phyloP scores from a whole-genome alignment of 805 yeast genomes.

The Isabelozyma pseudorhagii region DNA sequence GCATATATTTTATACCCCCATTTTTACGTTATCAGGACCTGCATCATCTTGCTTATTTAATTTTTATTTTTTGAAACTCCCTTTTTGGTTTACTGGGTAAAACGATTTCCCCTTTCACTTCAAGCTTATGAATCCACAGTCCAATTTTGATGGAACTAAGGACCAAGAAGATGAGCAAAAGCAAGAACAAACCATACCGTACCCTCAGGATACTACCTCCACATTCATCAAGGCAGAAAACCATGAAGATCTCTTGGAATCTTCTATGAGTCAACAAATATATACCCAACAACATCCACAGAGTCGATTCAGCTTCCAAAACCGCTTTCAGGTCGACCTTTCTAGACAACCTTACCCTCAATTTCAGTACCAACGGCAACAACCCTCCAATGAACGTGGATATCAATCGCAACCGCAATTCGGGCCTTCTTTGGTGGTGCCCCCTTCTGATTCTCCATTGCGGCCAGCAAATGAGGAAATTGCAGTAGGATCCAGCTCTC shows the following conservation, averaged over 20 bases:
- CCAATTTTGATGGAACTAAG: not conserved
- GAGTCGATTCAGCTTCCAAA: not conserved
- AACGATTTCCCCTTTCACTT: not conserved
- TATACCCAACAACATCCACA: constrained; percentile 1
- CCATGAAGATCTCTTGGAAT: not conserved
- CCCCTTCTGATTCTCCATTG: not conserved
- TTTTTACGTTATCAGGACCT: not conserved
- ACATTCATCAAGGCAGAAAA: not conserved
- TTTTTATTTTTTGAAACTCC: not conserved
- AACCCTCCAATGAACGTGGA: not conserved
- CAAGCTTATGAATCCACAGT: not conserved
- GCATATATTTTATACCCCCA: not conserved
- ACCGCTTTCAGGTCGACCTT: not conserved
- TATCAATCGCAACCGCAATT: too few relatives aligned
- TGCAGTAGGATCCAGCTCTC: not conserved
- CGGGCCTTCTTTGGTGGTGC: too few relatives aligned
- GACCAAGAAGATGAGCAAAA: not conserved
- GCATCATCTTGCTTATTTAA: not conserved
- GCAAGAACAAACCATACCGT: not conserved
- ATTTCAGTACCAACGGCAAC: not conserved
- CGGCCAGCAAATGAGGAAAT: not conserved
- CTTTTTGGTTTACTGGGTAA: not conserved
- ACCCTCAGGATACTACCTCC: not conserved
- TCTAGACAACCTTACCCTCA: not conserved
- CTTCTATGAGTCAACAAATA: not conserved